Evolutionary conservation across 83 land plant species (phyloP), one percentile per base, ranked within the genome.

Genomic region (Thuja plicata): DNA sequence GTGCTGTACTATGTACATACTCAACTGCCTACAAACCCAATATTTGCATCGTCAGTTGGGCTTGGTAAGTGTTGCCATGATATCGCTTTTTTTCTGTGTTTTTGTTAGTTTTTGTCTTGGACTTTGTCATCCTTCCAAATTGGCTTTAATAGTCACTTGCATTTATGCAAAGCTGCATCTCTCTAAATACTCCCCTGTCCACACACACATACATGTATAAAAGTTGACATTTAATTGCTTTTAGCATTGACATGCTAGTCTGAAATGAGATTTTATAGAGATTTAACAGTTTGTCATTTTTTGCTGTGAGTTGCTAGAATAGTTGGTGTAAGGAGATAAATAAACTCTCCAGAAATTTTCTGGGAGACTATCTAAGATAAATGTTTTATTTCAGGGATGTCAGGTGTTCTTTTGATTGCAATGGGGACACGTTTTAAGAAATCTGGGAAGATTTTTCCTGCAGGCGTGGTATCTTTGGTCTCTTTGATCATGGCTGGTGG

Each of bases 401-500:
- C 99, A 52, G 93, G 88, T 73, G 90, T 95, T 6, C 95, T 97
- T 43, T 66, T 95, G 89, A 91, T 40, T 16, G 93, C 93, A 76
- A 97, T 97, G 99, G 96, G 95, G 17, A 83, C 95, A 76, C 95
- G 99, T 34, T 97, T 92, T 90, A 94, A 91, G 91, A 92, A 91
- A 40, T 92, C 99, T 8, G 96, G 97, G 32, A 97, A 94, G 90
- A 32, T 97, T 5, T 95, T 97, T 82, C 99, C 99, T 11, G 98
- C 99, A 3, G 99, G 99, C 46, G 90, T 96, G 21, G 96, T 97
- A n/a, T 92, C 97, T 45, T 81, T 95, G 43, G 91, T 94, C 54
- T 97, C 99, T 5, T 92, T 97, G 78, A 89, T 96, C 41, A 97
- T 97, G 99, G 87, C 97, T 30, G 99, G 97, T 54, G 99, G 99